These are phyloP conservation scores for Dillenia suffruticosa DNA, from an alignment of 164 flowering plant species.

Conservation along the genomic window DNA sequence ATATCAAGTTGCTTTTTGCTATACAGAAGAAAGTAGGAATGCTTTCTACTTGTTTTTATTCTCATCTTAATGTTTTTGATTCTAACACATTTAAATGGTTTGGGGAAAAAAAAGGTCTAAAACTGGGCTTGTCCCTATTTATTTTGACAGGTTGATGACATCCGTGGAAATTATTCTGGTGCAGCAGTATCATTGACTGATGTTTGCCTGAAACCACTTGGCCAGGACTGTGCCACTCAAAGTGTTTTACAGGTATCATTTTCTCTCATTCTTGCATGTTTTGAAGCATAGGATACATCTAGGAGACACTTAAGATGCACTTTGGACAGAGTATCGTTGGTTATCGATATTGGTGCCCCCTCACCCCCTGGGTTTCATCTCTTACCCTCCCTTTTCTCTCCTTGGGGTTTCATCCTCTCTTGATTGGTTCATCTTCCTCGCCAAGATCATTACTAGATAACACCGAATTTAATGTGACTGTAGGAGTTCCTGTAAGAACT, in stretches of 20 bases:
- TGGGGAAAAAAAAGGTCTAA: background rate
- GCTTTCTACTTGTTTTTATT: conserved; percentile 4
- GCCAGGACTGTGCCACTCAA: conserved; percentile 88
- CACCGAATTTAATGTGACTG: too few species aligned
- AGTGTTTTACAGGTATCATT: conserved; percentile 78
- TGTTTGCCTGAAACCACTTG: conserved; percentile 95
- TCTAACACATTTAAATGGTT: background rate
- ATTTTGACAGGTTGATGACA: conserved; percentile 61
- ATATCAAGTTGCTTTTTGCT: conserved; percentile 79
- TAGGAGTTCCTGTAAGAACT: too few species aligned
- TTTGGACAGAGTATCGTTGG: too few species aligned
- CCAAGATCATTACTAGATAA: too few species aligned
- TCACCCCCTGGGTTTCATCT: too few species aligned
- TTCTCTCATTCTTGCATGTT: background rate
- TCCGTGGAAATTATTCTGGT: conserved; percentile 84
- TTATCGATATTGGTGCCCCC: too few species aligned
- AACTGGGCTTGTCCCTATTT: background rate
- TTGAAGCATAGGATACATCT: too few species aligned
- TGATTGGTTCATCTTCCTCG: too few species aligned
- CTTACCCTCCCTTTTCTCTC: too few species aligned
- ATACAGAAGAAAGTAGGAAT: conserved; percentile 73
- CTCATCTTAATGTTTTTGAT: conserved; percentile 8
- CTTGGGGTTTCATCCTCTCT: too few species aligned
- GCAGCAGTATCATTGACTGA: conserved; percentile 61
- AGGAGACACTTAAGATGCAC: too few species aligned